Base-by-base conservation (phyloP, 2,329 filamentous ascomycete genomes). In the Arthrobotrys megalospora region DNA sequence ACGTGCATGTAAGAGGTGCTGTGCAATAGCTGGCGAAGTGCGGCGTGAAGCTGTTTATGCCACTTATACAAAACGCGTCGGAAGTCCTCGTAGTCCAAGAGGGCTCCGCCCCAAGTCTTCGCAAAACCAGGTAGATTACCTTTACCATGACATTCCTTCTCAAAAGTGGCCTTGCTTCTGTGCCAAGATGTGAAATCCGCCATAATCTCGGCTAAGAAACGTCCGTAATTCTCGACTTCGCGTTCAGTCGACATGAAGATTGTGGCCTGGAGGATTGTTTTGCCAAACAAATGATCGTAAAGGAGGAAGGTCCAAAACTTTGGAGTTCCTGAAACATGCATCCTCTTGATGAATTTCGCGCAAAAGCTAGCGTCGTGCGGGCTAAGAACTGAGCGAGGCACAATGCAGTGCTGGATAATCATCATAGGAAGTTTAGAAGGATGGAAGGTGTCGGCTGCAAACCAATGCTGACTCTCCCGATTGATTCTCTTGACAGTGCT, bases 1-100 rank as follows among this genome's bases (percentile, higher is more conserved):
- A 98, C 97, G 84, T 97, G 94, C 92, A 97, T 97, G 89, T 96
- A 99, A 84, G 98, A 95, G 5, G 76, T 69, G 32, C 91, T 91
- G 16, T 90, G 90, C 55, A 99, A 87, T 83, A 95, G 97, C 43
- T 89, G 88, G 83, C 94, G 94, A 68, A 99, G 86, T 1, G 95
- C 93, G 62, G 87, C 89, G 81, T 92, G 92, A 50, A 99, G 86
- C 80, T 92, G 90, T 81, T 91, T 90, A 84, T 99, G 96, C 94
- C 95, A 98, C 81, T 93, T 92, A 86, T 92, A 96, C 36, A 97
- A 87, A 65, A 96, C 86, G 81, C 93, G 91, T 62, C 93, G 91
- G 86, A 96, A 99, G 68, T 93, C 90, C 80, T 94, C 92, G 83
- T 93, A 96, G 71, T 94, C 91, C 76, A 97, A 86, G 81, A 94